Conservation (phyloP, 768 basidiomycete species). For the Coprinopsis marcescibilis region DNA sequence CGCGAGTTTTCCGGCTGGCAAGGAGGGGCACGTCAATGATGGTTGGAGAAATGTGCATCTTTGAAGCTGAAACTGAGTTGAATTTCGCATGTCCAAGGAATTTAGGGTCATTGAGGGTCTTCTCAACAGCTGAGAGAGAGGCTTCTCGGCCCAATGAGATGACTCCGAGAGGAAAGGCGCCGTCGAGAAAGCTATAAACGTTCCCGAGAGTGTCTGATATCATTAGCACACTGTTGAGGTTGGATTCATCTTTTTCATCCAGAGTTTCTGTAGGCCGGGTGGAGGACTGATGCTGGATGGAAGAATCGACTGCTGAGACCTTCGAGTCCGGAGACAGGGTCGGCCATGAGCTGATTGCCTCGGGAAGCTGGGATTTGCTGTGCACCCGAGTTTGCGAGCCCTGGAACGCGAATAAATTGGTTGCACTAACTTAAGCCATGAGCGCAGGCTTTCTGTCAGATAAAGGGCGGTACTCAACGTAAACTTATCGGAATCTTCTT, state of each 20-base stretch:
- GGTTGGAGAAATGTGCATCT: slow-evolving; percentile 36
- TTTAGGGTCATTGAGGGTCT: slow-evolving; percentile 38
- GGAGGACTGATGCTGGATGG: slow-evolving; percentile 31
- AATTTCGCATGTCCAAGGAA: slow-evolving; percentile 44
- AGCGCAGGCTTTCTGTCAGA: slow-evolving; percentile 13
- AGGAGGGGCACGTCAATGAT: slow-evolving; percentile 54
- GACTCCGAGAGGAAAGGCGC: slow-evolving; percentile 64
- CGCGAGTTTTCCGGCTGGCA: slow-evolving; percentile 48
- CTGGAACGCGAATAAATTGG: slow-evolving; percentile 79
- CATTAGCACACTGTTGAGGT: slow-evolving; percentile 59
- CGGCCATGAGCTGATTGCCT: slow-evolving; percentile 65
- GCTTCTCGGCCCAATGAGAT: slow-evolving; percentile 32
- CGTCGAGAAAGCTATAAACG: slow-evolving; percentile 68
- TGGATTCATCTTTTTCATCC: slow-evolving; percentile 46
- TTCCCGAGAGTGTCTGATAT: slow-evolving; percentile 53
- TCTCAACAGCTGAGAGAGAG: slow-evolving; percentile 36
- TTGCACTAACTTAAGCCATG: slow-evolving; percentile 45
- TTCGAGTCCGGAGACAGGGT: slow-evolving; percentile 43
- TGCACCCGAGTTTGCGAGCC: slow-evolving; percentile 49
- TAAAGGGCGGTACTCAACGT: slow-evolving; percentile 45
- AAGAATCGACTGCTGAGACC: slow-evolving; percentile 54
- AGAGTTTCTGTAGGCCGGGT: slow-evolving; percentile 23
- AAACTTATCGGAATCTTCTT: slow-evolving; percentile 58
- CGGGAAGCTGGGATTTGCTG: slow-evolving; percentile 44
- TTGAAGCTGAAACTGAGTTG: slow-evolving; percentile 18